These are phyloP conservation scores for Sphaerulina populicola DNA, from an alignment of 2,329 filamentous ascomycete species.

Conservation along the genomic window DNA sequence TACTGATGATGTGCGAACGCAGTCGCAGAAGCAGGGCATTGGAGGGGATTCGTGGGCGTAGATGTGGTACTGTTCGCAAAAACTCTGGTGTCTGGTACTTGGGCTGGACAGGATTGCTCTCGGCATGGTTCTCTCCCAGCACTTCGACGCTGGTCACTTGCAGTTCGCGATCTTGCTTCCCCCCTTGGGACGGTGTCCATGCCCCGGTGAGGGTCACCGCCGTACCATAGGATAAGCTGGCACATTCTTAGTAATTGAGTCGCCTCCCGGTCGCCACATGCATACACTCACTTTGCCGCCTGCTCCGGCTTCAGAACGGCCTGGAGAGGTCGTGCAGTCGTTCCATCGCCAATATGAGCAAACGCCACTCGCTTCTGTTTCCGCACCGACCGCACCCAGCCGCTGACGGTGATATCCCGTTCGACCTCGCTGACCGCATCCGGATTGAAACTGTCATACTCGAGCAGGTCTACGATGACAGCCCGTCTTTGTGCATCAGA, in stretches of 20 bases:
- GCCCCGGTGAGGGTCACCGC: conserved; percentile 69
- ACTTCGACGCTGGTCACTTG: conserved; percentile 61
- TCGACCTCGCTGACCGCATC: conserved; percentile 8
- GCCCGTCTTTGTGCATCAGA: conserved; percentile 11
- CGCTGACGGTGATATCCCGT: conserved; percentile 49
- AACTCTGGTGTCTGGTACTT: conserved; percentile 90
- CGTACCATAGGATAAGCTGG: conserved; percentile 69
- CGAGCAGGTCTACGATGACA: conserved; percentile 24
- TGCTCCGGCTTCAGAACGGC: conserved; percentile 66
- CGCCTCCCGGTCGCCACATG: too few species aligned
- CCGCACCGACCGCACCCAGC: conserved; percentile 74
- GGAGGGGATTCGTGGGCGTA: conserved; percentile 71
- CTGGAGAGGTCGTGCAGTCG: conserved; percentile 69
- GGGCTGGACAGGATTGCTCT: conserved; percentile 92
- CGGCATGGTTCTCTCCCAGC: conserved; percentile 68
- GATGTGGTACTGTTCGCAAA: conserved; percentile 77
- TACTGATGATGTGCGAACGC: conserved; percentile 68
- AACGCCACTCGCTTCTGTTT: conserved; percentile 81
- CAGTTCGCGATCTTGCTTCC: conserved; percentile 69
- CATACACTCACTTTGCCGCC: conserved; percentile 57
- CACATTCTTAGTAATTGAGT: too few species aligned
- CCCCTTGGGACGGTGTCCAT: conserved; percentile 62
- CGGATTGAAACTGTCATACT: conserved; percentile 13
- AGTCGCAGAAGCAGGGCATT: conserved; percentile 74
- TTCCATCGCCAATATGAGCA: conserved; percentile 79